phyloP scores from a whole-genome alignment of 495 filamentous ascomycete species.

The Stereocaulon alpinum region DNA sequence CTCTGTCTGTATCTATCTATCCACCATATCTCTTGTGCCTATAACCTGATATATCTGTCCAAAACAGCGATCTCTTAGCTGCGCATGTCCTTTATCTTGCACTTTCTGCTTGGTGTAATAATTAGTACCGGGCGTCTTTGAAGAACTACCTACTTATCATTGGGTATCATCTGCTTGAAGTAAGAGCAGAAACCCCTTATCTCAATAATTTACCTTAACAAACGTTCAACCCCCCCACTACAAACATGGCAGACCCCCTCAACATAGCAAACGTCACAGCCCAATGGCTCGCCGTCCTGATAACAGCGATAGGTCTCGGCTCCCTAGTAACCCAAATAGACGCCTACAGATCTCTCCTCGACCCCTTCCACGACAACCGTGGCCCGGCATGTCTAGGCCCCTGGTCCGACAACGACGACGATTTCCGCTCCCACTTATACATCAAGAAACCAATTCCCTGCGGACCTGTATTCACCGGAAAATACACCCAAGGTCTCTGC shows the following conservation, averaged over 20 bases:
- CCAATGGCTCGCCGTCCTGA: conserved; percentile 26
- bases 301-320: conserved; percentile 26
- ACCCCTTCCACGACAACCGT: conserved; percentile 25
- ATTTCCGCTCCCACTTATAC: conserved; percentile 14
- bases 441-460: conserved; percentile 23
- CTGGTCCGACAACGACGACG: conserved; percentile 24
- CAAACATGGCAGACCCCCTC: neutral
- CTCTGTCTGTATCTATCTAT: too few relatives aligned
- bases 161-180: too few relatives aligned
- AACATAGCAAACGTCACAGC: conserved; percentile 23
- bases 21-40: too few relatives aligned
- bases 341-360: conserved; percentile 25
- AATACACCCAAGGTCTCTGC: conserved; percentile 23
- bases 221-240: too few relatives aligned
- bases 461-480: conserved; percentile 23
- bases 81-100: too few relatives aligned
- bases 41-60: too few relatives aligned
- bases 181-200: too few relatives aligned
- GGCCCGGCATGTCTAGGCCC: conserved; percentile 22
- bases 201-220: too few relatives aligned
- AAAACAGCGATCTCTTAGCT: too few relatives aligned
- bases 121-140: too few relatives aligned
- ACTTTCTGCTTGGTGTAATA: too few relatives aligned
- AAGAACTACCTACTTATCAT: too few relatives aligned
- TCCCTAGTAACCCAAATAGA: conserved; percentile 25